phyloP scores from a whole-genome alignment of 768 basidiomycete species.

The Xerocomellus amylosporus region DNA sequence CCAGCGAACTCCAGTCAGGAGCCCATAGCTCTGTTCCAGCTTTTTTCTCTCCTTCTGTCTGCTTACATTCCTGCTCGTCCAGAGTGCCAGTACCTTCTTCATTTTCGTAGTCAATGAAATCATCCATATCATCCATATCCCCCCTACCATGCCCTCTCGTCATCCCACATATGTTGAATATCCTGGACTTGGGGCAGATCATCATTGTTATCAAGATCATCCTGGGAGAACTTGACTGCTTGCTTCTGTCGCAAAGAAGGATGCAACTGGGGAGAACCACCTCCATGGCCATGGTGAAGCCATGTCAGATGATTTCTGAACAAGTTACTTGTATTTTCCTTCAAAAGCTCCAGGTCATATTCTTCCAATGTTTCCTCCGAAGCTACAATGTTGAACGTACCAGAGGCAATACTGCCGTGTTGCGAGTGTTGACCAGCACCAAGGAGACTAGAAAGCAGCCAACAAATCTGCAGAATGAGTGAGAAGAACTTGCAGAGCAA shows the following conservation, averaged over 20 bases:
- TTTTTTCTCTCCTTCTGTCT: conserved; percentile 62
- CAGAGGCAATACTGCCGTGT: too few relatives aligned
- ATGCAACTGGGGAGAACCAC: conserved; percentile 62
- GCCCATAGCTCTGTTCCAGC: conserved; percentile 60
- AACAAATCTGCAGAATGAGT: too few relatives aligned
- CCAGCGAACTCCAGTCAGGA: conserved; percentile 70
- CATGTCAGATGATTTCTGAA: conserved; percentile 74
- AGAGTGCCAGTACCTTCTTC: conserved; percentile 76
- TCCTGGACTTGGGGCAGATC: conserved; percentile 52
- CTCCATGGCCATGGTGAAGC: conserved; percentile 69
- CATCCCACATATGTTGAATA: conserved; percentile 76
- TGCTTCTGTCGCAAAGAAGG: conserved; percentile 57
- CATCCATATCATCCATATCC: conserved; percentile 65
- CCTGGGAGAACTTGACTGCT: conserved; percentile 71
- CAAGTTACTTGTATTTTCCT: conserved; percentile 81
- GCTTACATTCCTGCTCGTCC: conserved; percentile 75
- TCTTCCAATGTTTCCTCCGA: conserved; percentile 80
- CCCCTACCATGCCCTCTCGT: conserved; percentile 52
- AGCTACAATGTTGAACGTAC: too few relatives aligned
- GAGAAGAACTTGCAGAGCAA: too few relatives aligned
- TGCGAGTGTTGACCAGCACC: too few relatives aligned
- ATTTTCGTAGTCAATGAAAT: conserved; percentile 76
- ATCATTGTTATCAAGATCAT: conserved; percentile 62
- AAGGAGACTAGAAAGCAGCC: too few relatives aligned
- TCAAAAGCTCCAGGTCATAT: conserved; percentile 76